These are phyloP conservation scores for Davidsoniella virescens DNA, from an alignment of 2,329 filamentous ascomycete species.

Conservation along the genomic window DNA sequence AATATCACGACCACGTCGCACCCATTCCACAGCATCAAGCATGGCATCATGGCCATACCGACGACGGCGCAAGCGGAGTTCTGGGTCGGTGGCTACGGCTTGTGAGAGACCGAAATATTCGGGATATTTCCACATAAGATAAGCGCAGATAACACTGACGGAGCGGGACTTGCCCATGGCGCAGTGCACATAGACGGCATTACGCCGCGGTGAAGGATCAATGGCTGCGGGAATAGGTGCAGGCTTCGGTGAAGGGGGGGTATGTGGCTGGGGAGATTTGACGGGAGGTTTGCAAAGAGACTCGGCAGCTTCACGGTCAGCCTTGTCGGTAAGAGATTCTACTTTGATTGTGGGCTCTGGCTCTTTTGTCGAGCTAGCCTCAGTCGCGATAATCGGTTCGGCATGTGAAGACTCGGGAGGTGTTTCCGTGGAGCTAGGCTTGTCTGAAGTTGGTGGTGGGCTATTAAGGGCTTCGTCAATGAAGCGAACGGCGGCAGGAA, in stretches of 20 bases:
- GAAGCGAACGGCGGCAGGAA: slow-evolving; percentile 64
- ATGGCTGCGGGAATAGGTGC: not conserved
- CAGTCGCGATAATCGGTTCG: not conserved
- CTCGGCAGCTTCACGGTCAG: slow-evolving; percentile 9
- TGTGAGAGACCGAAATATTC: slow-evolving; percentile 30
- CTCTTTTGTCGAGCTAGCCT: not conserved
- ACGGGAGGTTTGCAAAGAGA: not conserved
- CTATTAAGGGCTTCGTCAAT: slow-evolving; percentile 55
- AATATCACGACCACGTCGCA: slow-evolving; percentile 55
- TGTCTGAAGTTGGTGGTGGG: not conserved
- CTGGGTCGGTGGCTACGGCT: slow-evolving; percentile 27
- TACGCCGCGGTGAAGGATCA: slow-evolving; percentile 3
- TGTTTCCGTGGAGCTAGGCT: not conserved
- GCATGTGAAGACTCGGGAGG: not conserved
- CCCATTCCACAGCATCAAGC: slow-evolving; percentile 44
- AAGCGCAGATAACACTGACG: slow-evolving; percentile 68
- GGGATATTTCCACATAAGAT: slow-evolving; percentile 56
- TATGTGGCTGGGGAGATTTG: not conserved
- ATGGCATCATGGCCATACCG: slow-evolving; percentile 12
- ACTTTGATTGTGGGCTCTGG: not conserved
- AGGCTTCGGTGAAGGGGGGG: slow-evolving; percentile 5
- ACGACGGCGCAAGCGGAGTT: slow-evolving; percentile 18
- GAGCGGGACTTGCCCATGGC: slow-evolving; percentile 95
- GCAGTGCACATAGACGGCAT: slow-evolving; percentile 47
- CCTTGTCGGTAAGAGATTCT: slow-evolving; percentile 8